These are phyloP conservation scores for Aureobasidium subglaciale DNA, from an alignment of 2,329 filamentous ascomycete genomes.

Conservation along the genomic window DNA sequence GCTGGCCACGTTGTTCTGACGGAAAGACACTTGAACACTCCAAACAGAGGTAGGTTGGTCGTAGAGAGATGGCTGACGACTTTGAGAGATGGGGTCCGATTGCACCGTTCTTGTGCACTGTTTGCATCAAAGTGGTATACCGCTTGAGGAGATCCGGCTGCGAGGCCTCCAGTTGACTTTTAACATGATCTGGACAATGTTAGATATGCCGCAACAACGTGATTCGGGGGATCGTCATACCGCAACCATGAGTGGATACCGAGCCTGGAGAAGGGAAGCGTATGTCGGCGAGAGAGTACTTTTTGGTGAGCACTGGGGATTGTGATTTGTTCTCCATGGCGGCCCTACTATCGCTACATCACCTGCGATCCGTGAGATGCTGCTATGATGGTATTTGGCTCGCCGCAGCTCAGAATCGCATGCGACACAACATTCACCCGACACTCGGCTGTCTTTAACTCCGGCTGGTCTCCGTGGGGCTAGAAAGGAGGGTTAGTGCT, in stretches of 20 bases:
- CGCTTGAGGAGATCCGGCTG: slow-evolving; percentile 63
- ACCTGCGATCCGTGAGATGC: neutral
- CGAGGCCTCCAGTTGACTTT: slow-evolving; percentile 59
- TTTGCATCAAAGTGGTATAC: slow-evolving; percentile 64
- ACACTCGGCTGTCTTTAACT: neutral
- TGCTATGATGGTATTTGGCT: neutral
- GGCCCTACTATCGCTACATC: neutral
- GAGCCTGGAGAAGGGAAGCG: slow-evolving; percentile 12
- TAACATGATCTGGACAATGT: slow-evolving; percentile 58
- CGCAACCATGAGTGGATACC: slow-evolving; percentile 32
- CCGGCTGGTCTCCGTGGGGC: neutral
- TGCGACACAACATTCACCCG: neutral
- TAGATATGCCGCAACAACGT: slow-evolving; percentile 55
- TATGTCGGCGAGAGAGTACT: slow-evolving; percentile 21
- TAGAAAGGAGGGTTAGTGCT: neutral
- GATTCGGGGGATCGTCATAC: slow-evolving; percentile 32
- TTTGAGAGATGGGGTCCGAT: slow-evolving; percentile 62
- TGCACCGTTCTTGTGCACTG: slow-evolving; percentile 63
- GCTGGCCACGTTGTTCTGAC: slow-evolving; percentile 57
- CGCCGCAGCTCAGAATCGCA: neutral
- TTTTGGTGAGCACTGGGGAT: slow-evolving; percentile 36
- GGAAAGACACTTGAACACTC: slow-evolving; percentile 65
- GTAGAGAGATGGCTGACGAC: slow-evolving; percentile 20
- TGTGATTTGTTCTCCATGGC: slow-evolving; percentile 15
- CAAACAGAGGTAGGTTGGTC: slow-evolving; percentile 55